Conservation (phyloP, 1,284 basidiomycete genomes). For the Vanrija sp. region DNA sequence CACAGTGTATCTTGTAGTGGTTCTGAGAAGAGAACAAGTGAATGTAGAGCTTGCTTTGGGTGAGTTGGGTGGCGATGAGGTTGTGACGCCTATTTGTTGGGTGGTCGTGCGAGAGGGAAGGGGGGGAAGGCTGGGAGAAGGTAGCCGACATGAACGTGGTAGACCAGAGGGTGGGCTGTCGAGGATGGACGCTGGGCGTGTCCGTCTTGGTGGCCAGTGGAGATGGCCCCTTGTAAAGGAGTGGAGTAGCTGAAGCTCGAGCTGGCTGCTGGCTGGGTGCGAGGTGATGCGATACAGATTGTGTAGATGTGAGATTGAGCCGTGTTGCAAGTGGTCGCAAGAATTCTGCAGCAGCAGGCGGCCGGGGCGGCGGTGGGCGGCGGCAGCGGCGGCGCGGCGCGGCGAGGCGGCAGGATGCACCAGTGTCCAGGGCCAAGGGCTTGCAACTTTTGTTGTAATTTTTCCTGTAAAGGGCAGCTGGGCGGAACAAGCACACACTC, state of each 20-base stretch:
- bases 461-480: too few species aligned
- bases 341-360: too few species aligned
- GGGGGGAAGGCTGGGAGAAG: background rate
- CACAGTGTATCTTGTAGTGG: slow-evolving; percentile 20
- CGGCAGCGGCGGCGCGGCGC: too few species aligned
- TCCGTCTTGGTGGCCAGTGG: background rate
- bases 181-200: background rate
- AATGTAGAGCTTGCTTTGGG: slow-evolving; percentile 11
- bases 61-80: slow-evolving; percentile 12
- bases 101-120: slow-evolving; percentile 3
- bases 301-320: background rate
- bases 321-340: background rate
- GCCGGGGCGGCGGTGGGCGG: too few species aligned
- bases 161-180: background rate
- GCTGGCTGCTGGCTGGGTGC: too few species aligned
- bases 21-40: slow-evolving; percentile 15
- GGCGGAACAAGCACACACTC: too few species aligned
- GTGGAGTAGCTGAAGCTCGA: background rate
- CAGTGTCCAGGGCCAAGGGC: too few species aligned
- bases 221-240: background rate
- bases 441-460: too few species aligned
- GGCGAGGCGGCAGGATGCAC: too few species aligned
- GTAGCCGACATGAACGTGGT: slow-evolving; percentile 3
- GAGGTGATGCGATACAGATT: background rate
- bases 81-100: slow-evolving; percentile 3